Base-by-base conservation (phyloP, 805 yeast species). In the Sugiyamaella valdiviana region DNA sequence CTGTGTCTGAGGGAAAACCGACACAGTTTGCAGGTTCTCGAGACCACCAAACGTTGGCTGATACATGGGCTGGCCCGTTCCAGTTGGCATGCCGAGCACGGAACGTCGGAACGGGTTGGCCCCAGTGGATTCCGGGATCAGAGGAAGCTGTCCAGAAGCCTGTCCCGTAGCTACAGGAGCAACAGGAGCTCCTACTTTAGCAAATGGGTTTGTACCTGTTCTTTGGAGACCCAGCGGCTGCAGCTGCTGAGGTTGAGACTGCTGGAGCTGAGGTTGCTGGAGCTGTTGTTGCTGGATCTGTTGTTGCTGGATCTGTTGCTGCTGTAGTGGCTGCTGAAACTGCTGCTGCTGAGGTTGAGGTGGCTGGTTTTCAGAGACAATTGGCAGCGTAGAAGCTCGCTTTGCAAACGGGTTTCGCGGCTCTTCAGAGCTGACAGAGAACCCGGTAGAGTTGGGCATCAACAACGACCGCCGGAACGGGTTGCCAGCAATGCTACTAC, bases 1-100 rank as follows among this genome's bases (percentile, higher is more conserved):
- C 56, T 76, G 78, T 6, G 85, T 80, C 56, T 80, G 80, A 0
- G 86, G 87, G 57, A 82, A 84, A 6, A 82, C 85, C 2, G 88
- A 77, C 2, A 76, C 67, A 0, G 89, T 83, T 7, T 82, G 82
- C 39, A 83, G 63, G 44, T 69, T 68, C 59, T 84, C 90, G 51
- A 81, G 71, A 0, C 90, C 91, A 3, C 90, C 91, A 29, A 87
- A 84, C 1, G 88, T 82, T 1, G 79, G 75, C 58, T 78, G 83
- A 29, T 52, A 52, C 5, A 35, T 14, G 4, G 14, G 72, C 67
- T 57, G 70, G 51, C 53, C 63, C 59, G 48, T 52, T 52, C 49
- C 56, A 49, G 44, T 52, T 41, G 51, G 49, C 48, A 55, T 51
- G 63, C 49, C 19, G 16, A 51, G 16, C 69, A 53, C 44, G 45